Conservation (phyloP, 2,329 filamentous ascomycete genomes). For the Nectriaceae sp. region DNA sequence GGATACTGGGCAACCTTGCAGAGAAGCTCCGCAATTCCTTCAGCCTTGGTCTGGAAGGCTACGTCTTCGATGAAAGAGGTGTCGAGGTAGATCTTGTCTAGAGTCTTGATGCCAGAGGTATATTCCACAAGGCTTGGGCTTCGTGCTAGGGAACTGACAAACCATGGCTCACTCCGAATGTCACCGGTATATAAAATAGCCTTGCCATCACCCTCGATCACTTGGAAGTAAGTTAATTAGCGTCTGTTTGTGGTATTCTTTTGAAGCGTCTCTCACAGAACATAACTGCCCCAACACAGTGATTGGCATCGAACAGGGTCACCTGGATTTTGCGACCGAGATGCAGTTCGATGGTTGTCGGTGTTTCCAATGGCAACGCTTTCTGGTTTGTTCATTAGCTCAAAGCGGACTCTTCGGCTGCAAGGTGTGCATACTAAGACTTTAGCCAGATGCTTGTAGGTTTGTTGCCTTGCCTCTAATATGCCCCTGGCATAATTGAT, state of each 20-base stretch:
- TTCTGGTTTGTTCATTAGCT: constrained; percentile 50
- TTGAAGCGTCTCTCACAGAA: constrained; percentile 56
- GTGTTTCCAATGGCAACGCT: constrained; percentile 79
- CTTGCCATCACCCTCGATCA: constrained; percentile 73
- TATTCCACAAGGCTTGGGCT: constrained; percentile 78
- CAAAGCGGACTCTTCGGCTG: background rate
- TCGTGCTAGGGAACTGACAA: constrained; percentile 71
- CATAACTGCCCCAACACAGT: constrained; percentile 89
- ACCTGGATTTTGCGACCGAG: constrained; percentile 72
- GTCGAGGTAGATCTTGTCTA: constrained; percentile 88
- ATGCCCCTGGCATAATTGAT: constrained; percentile 81
- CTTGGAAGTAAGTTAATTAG: constrained; percentile 30
- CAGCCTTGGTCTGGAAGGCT: constrained; percentile 63
- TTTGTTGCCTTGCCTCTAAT: constrained; percentile 71
- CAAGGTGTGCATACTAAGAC: constrained; percentile 62
- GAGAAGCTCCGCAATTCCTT: constrained; percentile 75
- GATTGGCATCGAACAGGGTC: constrained; percentile 88
- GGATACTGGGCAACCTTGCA: constrained; percentile 69
- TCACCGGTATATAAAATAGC: constrained; percentile 89
- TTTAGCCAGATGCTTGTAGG: constrained; percentile 74
- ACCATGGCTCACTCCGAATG: constrained; percentile 83
- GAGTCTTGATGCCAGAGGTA: constrained; percentile 59
- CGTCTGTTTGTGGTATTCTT: fast-evolving
- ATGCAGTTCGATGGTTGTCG: constrained; percentile 72
- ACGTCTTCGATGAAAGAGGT: constrained; percentile 67